Conservation (phyloP, 2,329 filamentous ascomycete species). For the Exophiala calicioides region DNA sequence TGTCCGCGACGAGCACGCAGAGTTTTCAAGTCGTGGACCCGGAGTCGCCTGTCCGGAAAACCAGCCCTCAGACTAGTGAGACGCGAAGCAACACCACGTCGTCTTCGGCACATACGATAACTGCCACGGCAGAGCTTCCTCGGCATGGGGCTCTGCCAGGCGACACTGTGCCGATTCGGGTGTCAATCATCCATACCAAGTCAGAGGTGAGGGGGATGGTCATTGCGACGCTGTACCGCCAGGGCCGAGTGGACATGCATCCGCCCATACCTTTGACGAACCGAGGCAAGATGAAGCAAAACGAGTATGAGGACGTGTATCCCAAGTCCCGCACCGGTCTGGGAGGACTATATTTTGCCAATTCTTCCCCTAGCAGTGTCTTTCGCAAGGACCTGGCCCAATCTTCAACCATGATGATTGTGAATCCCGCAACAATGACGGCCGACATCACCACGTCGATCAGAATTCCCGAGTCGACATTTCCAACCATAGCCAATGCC, state of each 20-base stretch:
- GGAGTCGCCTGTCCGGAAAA: constrained; percentile 38
- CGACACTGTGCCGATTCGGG: constrained; percentile 75
- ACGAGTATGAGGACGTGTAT: constrained; percentile 80
- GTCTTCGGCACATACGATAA: constrained; percentile 75
- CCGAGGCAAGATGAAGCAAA: constrained; percentile 62
- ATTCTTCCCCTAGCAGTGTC: constrained; percentile 82
- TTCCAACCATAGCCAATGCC: constrained; percentile 86
- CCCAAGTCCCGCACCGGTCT: constrained; percentile 84
- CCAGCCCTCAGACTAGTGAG: constrained; percentile 46
- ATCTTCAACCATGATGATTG: constrained; percentile 81
- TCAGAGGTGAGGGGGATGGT: constrained; percentile 81
- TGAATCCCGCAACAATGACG: constrained; percentile 76
- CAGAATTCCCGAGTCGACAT: constrained; percentile 83
- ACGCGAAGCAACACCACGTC: constrained; percentile 53
- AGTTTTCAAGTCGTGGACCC: constrained; percentile 57
- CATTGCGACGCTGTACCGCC: constrained; percentile 87
- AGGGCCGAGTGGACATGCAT: constrained; percentile 84
- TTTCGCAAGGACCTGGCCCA: constrained; percentile 95
- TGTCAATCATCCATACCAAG: constrained; percentile 85
- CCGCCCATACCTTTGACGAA: constrained; percentile 61
- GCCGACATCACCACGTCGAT: constrained; percentile 80
- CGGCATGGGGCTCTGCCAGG: constrained; percentile 84
- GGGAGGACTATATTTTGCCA: constrained; percentile 81
- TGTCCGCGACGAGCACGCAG: constrained; percentile 62
- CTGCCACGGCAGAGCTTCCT: constrained; percentile 77